These are phyloP conservation scores for Saitozyma podzolica DNA, from an alignment of 768 basidiomycete species.

Conservation along the genomic window DNA sequence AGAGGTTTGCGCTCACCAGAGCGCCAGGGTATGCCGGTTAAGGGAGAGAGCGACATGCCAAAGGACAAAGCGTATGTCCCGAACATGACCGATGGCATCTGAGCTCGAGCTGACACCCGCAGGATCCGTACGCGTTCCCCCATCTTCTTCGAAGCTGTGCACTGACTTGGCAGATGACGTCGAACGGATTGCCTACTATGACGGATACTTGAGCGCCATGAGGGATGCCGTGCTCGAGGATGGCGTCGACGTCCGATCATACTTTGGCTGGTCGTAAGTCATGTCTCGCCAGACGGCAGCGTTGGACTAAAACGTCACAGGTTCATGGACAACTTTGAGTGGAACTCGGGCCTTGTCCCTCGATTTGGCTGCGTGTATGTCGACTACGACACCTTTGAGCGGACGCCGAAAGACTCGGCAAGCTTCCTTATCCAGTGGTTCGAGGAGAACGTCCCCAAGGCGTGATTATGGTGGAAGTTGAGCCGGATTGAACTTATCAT, in stretches of 20 bases:
- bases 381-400: constrained; percentile 40
- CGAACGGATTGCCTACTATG: constrained; percentile 37
- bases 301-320: constrained; percentile 5
- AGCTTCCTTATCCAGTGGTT: constrained; percentile 17
- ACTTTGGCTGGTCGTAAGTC: constrained; percentile 25
- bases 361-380: constrained; percentile 40
- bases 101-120: background rate
- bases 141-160: background rate
- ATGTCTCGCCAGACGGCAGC: background rate
- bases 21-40: constrained; percentile 21
- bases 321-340: constrained; percentile 43
- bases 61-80: constrained; percentile 33
- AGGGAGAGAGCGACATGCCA: constrained; percentile 29
- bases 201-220: constrained; percentile 34
- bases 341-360: constrained; percentile 35
- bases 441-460: constrained; percentile 17
- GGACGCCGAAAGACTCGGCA: constrained; percentile 43
- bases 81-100: background rate
- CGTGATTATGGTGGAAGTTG: background rate
- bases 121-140: constrained; percentile 13
- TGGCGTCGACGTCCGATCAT: constrained; percentile 39
- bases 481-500: too few species aligned
- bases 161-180: constrained; percentile 36
- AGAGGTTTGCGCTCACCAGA: background rate
- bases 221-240: constrained; percentile 36